Evolutionary conservation across 371 early-diverging fungal species (phyloP), one percentile per base, ranked within the genome.

Genomic region (Mucor irregularis): DNA sequence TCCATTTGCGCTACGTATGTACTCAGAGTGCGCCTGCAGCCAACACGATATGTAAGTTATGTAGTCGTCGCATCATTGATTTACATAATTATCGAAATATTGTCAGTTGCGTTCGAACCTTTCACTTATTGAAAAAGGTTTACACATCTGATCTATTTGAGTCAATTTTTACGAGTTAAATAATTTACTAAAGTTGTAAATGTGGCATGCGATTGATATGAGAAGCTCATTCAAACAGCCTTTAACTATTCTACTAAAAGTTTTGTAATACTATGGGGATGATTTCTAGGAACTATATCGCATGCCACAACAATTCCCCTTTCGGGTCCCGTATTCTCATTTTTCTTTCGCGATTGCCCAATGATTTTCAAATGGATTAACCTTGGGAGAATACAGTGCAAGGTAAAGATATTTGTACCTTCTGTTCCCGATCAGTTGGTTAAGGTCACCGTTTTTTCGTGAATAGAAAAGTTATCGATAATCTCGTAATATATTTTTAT

Each of bases 261-360:
- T 14, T 58, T 5, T 45, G 42, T 8, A 53, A 59, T 49, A 42
- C 53, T 43, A 35, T 47, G 56, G 43, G 53, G 53, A 37, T 37
- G 28, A 28, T 37, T 58, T 53, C 46, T 58, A 19, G 68, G 65
- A 14, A 65, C 46, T 13, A 11, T n/a, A 17, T 51, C 16, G 19
- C 58, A 16, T 11, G 53, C 53, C 47, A 52, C 48, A 13, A 48
- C 14, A 46, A 52, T 58, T 47, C 53, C 4, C 52, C 59, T 34
- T 58, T 37, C 4, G 22, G 35, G 1, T 51, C 52, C n/a, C 21
- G 33, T 30, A 68, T 53, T 37, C 61, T 24, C 51, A 60, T 63
- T 35, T 56, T 61, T 5, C 52, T 62, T 26, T 68, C 51, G 54
- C 49, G 56, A 43, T 50, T 50, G 58, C 64, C 69, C 42, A 68